Evolutionary conservation across 202 grass and related monocot species (phyloP).

Genomic region (Thinopyrum obtusiflorum): DNA sequence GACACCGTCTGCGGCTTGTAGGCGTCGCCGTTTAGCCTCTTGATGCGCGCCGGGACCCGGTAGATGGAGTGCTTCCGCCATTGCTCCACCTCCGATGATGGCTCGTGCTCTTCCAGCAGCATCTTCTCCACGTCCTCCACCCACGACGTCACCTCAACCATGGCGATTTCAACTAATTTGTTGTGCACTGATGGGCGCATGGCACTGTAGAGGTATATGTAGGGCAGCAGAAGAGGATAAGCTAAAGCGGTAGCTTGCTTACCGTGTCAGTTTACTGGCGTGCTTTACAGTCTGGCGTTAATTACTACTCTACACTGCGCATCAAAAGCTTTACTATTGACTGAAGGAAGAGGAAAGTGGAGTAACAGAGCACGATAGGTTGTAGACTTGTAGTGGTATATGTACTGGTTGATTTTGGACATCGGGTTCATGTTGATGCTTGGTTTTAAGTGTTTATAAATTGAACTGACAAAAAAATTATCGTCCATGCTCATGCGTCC

Average conservation of each 20-base stretch:
- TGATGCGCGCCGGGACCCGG: slow-evolving; percentile 46
- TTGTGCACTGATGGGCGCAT: neutral
- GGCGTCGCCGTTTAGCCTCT: slow-evolving; percentile 36
- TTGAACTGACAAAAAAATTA: too few relatives aligned
- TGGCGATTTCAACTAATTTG: neutral
- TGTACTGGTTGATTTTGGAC: too few relatives aligned
- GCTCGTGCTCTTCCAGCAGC: slow-evolving; percentile 17
- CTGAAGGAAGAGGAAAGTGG: neutral
- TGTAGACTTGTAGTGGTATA: too few relatives aligned
- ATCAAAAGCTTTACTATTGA: neutral
- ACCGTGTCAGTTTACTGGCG: neutral
- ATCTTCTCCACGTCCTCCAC: slow-evolving; percentile 21
- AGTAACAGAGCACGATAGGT: neutral
- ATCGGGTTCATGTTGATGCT: neutral
- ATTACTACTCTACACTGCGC: neutral
- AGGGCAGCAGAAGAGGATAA: neutral
- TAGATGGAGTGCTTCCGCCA: slow-evolving; percentile 54
- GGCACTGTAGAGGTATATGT: neutral
- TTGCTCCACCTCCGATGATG: neutral
- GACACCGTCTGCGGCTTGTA: slow-evolving; percentile 52
- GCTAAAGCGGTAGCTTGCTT: neutral
- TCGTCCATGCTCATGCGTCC: too few relatives aligned
- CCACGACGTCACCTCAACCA: slow-evolving; percentile 25
- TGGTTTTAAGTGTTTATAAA: neutral
- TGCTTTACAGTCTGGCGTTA: neutral